Conservation (phyloP, 306 rosid species). For the Vigna hirtella region DNA sequence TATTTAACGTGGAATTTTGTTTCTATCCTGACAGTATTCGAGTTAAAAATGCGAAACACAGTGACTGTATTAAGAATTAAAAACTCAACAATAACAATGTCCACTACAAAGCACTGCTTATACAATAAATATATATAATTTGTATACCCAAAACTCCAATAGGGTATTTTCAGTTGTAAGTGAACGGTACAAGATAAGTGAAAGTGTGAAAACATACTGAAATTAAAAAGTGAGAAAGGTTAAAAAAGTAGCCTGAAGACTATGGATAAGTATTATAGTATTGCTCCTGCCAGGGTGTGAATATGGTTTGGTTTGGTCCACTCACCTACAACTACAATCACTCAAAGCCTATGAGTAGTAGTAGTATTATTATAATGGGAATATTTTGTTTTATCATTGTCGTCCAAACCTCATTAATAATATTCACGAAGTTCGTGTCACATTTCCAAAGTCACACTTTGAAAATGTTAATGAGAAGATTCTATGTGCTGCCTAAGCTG, state of each 20-base stretch:
- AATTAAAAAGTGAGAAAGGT: background rate
- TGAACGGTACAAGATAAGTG: too few species aligned
- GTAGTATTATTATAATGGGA: conserved; percentile 30
- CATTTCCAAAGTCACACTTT: conserved; percentile 42
- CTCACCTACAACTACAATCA: conserved; percentile 46
- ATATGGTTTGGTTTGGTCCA: conserved; percentile 39
- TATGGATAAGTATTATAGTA: conserved; percentile 4
- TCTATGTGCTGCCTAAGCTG: background rate
- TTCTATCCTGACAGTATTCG: too few species aligned
- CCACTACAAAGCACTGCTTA: too few species aligned
- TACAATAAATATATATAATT: too few species aligned
- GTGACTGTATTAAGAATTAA: too few species aligned
- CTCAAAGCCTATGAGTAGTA: conserved; percentile 44
- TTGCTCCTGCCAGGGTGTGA: conserved; percentile 34
- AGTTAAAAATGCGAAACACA: too few species aligned
- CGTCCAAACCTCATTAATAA: conserved; percentile 37
- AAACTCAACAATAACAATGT: too few species aligned
- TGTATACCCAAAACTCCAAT: too few species aligned
- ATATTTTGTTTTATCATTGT: conserved; percentile 35
- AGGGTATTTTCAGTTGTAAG: too few species aligned
- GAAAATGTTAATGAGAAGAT: conserved; percentile 16
- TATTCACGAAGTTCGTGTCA: conserved; percentile 34
- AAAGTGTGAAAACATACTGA: too few species aligned
- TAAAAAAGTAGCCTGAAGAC: background rate
- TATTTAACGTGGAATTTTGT: too few species aligned